phyloP scores from a whole-genome alignment of 345 rosid genomes.

The Crucihimalaya himalaica region DNA sequence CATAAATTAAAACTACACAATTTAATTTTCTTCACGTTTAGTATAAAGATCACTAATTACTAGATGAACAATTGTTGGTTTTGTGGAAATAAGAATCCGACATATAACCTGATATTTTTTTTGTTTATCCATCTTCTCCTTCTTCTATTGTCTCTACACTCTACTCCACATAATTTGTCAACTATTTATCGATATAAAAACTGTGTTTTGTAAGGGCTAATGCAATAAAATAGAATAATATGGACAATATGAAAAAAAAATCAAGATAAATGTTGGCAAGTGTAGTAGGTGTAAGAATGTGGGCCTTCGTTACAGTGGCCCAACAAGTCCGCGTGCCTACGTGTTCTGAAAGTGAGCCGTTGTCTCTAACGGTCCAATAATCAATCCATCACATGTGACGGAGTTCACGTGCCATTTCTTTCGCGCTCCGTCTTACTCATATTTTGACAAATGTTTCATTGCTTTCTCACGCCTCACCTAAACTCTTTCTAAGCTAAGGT shows the following conservation, averaged over 20 bases:
- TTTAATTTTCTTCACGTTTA: conserved; percentile 7
- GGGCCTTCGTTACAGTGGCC: conserved; percentile 25
- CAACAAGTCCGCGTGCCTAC: conserved; percentile 19
- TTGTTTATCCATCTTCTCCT: not conserved
- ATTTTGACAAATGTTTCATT: conserved; percentile 5
- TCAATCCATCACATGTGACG: not conserved
- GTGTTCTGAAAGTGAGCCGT: conserved; percentile 7
- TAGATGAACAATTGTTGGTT: not conserved
- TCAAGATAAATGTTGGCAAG: not conserved
- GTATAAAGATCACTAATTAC: not conserved
- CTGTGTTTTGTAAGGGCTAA: not conserved
- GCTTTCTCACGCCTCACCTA: conserved; percentile 5
- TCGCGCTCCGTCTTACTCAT: conserved; percentile 3
- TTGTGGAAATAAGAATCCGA: not conserved
- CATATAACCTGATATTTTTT: not conserved
- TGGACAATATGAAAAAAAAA: not conserved
- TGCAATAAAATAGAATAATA: not conserved
- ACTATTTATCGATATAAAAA: not conserved
- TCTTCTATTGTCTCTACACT: too few species aligned
- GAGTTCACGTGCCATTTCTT: conserved; percentile 19
- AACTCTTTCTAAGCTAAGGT: not conserved
- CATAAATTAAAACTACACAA: not conserved
- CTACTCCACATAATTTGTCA: too few species aligned
- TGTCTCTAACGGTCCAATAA: conserved; percentile 19
- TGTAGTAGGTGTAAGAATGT: not conserved